Evolutionary conservation across 2,329 filamentous ascomycete species (phyloP).

Genomic region (Trichoderma sp.): DNA sequence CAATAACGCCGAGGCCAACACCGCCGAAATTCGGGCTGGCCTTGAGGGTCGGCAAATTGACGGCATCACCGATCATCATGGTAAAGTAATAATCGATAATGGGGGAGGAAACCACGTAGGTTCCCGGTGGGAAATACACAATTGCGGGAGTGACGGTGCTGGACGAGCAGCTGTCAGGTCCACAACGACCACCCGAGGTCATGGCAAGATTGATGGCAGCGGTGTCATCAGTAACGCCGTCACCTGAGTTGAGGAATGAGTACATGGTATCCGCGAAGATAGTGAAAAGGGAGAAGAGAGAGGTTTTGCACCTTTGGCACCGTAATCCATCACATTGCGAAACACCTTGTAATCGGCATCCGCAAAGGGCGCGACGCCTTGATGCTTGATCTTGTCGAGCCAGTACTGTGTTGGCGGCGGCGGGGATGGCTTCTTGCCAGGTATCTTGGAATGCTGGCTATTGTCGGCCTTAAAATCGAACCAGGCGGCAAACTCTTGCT

Average conservation of each 20-base stretch:
- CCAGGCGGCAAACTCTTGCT: not conserved
- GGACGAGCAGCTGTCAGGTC: not conserved
- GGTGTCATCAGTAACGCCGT: constrained; percentile 32
- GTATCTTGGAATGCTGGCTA: not conserved
- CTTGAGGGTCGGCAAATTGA: not conserved
- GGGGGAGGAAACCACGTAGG: constrained; percentile 49
- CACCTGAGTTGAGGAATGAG: not conserved
- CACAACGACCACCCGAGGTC: constrained; percentile 22
- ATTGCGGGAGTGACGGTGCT: constrained; percentile 36
- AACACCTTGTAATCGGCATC: constrained; percentile 27
- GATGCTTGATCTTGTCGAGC: not conserved
- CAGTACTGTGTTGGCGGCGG: not conserved
- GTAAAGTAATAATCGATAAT: constrained; percentile 58
- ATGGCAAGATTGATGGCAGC: constrained; percentile 37
- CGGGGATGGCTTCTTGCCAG: not conserved
- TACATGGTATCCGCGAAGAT: not conserved
- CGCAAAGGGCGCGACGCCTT: not conserved
- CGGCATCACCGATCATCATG: constrained; percentile 29
- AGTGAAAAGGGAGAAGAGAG: no score
- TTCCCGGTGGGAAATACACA: constrained; percentile 44
- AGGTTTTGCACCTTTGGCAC: not conserved
- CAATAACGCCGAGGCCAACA: constrained; percentile 25
- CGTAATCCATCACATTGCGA: constrained; percentile 23
- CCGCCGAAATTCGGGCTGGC: not conserved
- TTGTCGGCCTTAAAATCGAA: not conserved